Evolutionary conservation across 2,329 filamentous ascomycete genomes (phyloP), one percentile per base, ranked within the genome.

Genomic region (Capronia coronata): DNA sequence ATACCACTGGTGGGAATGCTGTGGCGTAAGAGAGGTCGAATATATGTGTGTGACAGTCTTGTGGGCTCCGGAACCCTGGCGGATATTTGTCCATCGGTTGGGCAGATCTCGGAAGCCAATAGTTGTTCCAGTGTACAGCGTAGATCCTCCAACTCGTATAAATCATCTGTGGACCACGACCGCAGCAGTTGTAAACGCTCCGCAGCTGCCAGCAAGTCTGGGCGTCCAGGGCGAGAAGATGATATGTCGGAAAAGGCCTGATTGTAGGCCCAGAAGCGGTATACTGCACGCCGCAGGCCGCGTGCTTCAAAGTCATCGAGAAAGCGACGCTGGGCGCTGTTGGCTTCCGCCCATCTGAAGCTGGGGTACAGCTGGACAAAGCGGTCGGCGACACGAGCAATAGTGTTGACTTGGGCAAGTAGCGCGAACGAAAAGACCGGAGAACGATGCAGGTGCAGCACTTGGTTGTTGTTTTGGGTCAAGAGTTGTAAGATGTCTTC

Each of bases 281-380:
- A 83, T 8, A 81, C 65, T 8, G 79, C 79, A 34, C 78, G 71
- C 9, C 79, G 72, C 9, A 82, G 60, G 4, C 68, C 67, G 43
- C 71, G 74, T 2, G 73, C 70, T 61, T 83, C 79, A 1, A 67
- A 52, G 29, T 56, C 52, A 1, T 69, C 73, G 41, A 83, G 65
- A 2, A 77, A 68, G 8, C 79, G 75, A 8, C 79, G 74, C 48
- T 74, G 68, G 48, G 75, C 73, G 54, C 70, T 80, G n/a, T 56
- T 46, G 57, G 79, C 72, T 48, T 68, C 61, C 58, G 79, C 80
- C 79, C 79, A 83, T 62, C 80, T 80, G 64, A 80, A 79, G 61
- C 76, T 71, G 0, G 78, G 77, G 59, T 81, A 83, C n/a, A 82
- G 71, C n/a, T 71, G 69, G 59, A 76, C 75, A 74, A 78, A 82